These are phyloP conservation scores for Paecilomyces fulvus DNA, from an alignment of 2,329 filamentous ascomycete genomes.

Conservation along the genomic window DNA sequence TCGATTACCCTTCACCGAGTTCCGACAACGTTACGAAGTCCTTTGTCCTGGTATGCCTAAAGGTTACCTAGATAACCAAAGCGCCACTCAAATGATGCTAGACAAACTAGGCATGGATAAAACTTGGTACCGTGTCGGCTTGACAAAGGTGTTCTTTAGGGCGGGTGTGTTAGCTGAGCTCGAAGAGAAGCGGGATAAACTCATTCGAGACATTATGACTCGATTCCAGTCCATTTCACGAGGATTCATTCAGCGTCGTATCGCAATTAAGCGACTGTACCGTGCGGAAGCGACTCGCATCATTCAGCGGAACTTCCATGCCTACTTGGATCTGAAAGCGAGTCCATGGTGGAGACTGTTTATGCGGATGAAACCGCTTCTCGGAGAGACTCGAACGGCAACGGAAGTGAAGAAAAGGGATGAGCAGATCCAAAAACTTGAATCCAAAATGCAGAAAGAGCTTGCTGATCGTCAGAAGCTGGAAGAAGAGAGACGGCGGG, in stretches of 20 bases:
- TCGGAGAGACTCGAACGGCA: constrained; percentile 84
- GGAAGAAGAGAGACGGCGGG: constrained; percentile 83
- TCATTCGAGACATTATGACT: constrained; percentile 90
- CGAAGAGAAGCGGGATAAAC: constrained; percentile 85
- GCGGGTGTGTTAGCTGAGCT: constrained; percentile 92
- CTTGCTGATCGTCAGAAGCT: constrained; percentile 65
- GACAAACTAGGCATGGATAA: constrained; percentile 80
- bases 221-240: constrained; percentile 87
- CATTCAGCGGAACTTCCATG: constrained; percentile 87
- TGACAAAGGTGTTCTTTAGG: constrained; percentile 97
- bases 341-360: constrained; percentile 98
- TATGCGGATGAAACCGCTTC: constrained; percentile 85
- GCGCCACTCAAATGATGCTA: constrained; percentile 75
- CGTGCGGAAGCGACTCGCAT: constrained; percentile 90
- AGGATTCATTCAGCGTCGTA: constrained; percentile 78
- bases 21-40: constrained; percentile 91
- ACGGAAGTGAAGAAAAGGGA: constrained; percentile 93
- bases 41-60: constrained; percentile 82
- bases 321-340: constrained; percentile 79
- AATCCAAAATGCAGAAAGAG: constrained; percentile 74
- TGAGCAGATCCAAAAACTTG: constrained; percentile 81
- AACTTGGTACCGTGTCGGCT: constrained; percentile 80
- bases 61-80: constrained; percentile 84
- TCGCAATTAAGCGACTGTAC: constrained; percentile 88
- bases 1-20: constrained; percentile 82